Percentiles rank a stretch among this genome's conserved stretches.
phyloP scores from a whole-genome alignment of 441 rosid genomes.

The Sinapis alba region DNA sequence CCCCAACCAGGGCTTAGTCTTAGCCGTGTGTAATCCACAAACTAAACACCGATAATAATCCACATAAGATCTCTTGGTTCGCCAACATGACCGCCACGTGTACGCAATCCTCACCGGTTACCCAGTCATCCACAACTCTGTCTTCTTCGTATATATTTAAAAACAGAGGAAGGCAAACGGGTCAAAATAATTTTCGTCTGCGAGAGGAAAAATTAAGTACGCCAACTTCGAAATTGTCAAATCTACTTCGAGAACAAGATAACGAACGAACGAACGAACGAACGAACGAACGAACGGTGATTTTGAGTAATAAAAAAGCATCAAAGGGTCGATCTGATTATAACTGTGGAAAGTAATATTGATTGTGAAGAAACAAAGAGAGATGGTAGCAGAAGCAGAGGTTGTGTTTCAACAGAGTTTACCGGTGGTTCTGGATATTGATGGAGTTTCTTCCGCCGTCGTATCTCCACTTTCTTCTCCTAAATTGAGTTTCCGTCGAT shows the following conservation, averaged over 20 bases:
- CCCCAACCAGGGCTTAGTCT: slow-evolving; percentile 10
- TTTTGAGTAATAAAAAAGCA: background rate
- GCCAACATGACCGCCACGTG: slow-evolving; percentile 50
- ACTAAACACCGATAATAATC: slow-evolving; percentile 21
- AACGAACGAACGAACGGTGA: slow-evolving; percentile 11
- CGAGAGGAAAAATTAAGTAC: background rate
- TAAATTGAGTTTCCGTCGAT: slow-evolving; percentile 35
- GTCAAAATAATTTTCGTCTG: slow-evolving; percentile 10
- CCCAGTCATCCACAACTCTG: slow-evolving; percentile 9
- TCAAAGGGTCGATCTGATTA: slow-evolving; percentile 12
- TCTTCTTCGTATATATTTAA: slow-evolving; percentile 9
- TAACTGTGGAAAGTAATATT: slow-evolving; percentile 4
- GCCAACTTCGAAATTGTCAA: slow-evolving; percentile 32
- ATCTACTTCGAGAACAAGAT: slow-evolving; percentile 15
- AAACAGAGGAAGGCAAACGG: background rate
- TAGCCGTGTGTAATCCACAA: slow-evolving; percentile 42
- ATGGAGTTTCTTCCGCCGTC: slow-evolving; percentile 48
- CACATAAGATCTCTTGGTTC: slow-evolving; percentile 18
- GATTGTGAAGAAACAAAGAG: slow-evolving; percentile 30
- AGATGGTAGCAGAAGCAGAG: slow-evolving; percentile 70
- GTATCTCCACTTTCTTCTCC: slow-evolving; percentile 54
- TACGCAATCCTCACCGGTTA: slow-evolving; percentile 41
- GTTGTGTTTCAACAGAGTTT: slow-evolving; percentile 56
- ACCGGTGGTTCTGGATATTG: slow-evolving; percentile 51
- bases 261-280: background rate